Evolutionary conservation across 2,329 filamentous ascomycete species (phyloP), one percentile per base, ranked within the genome.

Genomic region (Emmonsiellopsis sp.): DNA sequence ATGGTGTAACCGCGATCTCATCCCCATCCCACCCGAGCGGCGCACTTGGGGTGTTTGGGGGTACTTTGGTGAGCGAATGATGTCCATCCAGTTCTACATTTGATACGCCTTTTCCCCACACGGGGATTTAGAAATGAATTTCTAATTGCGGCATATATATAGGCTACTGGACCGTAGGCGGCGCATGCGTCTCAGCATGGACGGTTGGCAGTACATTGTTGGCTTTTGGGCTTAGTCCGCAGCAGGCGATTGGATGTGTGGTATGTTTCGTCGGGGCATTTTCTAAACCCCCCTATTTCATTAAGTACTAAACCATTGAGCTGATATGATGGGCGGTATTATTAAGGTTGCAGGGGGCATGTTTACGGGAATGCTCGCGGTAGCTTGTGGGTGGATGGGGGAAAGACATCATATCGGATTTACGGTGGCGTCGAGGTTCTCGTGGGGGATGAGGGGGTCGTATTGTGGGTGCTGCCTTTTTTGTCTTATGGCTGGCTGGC

Each of bases 81-180:
- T 11, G 35, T 40, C 7, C 35, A 38, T 37, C 35, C 35, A n/a
- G 9, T n/a, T 10, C 35, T 38, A 9, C 35, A 38, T 38, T 38
- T 38, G 45, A 26, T 26, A 26, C 20, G 26, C 30, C n/a, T 46
- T 34, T 34, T 9, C n/a, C n/a, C n/a, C 20, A 26, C 20, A 26
- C 20, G 20, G 20, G 20, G 5, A n/a, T n/a, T 26, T 3, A 26
- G 20, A 26, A 26, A 26, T 26, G 20, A 26, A 26, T 26, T 26
- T 26, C 20, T 26, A 26, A 54, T 11, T 46, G 50, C 47, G 55
- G 47, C 43, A 46, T 30, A n/a, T 40, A 32, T 41, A 42, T 45
- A 59, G 63, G 63, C 35, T 66, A 66, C 51, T 67, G 64, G 61
- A 63, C 62, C 37, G 61, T 66, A 31, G 62, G 63, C 7, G 63